Evolutionary conservation across 2,329 filamentous ascomycete genomes (phyloP).

Genomic region (Cytospora piceae): DNA sequence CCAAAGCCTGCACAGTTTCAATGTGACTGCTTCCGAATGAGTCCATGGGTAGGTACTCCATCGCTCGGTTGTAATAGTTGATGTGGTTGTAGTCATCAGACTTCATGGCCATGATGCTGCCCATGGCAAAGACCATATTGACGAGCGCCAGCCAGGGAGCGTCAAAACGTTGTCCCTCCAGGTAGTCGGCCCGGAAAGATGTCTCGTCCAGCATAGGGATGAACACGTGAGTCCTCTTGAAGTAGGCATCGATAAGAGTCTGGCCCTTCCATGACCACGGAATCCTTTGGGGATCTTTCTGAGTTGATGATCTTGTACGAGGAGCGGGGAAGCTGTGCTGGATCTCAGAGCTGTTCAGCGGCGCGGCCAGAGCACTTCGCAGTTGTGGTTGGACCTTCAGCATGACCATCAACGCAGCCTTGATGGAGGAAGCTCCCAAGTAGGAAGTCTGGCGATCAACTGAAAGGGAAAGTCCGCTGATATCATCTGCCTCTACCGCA

Average conservation of each 20-base stretch:
- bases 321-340: slow-evolving; percentile 50
- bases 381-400: slow-evolving; percentile 57
- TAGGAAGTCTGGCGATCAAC: slow-evolving; percentile 67
- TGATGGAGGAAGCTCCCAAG: slow-evolving; percentile 74
- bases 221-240: slow-evolving; percentile 72
- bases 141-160: slow-evolving; percentile 72
- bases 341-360: slow-evolving; percentile 52
- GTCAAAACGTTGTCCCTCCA: slow-evolving; percentile 65
- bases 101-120: slow-evolving; percentile 69
- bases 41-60: slow-evolving; percentile 68
- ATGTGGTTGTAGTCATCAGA: slow-evolving; percentile 69
- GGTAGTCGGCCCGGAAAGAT: slow-evolving; percentile 68
- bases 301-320: slow-evolving; percentile 47
- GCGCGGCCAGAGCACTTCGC: slow-evolving; percentile 49
- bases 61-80: slow-evolving; percentile 70
- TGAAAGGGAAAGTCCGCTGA: slow-evolving; percentile 67
- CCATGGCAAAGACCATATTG: slow-evolving; percentile 78
- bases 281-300: slow-evolving; percentile 54
- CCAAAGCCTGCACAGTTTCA: slow-evolving; percentile 73
- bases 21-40: slow-evolving; percentile 71
- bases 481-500: slow-evolving; percentile 69
- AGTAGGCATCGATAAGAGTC: slow-evolving; percentile 74
- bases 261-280: slow-evolving; percentile 68
- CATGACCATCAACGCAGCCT: slow-evolving; percentile 75
- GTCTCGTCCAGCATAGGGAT: slow-evolving; percentile 75